Evolutionary conservation across 495 filamentous ascomycete genomes (phyloP).

Genomic region (Penicillium pancosmium): DNA sequence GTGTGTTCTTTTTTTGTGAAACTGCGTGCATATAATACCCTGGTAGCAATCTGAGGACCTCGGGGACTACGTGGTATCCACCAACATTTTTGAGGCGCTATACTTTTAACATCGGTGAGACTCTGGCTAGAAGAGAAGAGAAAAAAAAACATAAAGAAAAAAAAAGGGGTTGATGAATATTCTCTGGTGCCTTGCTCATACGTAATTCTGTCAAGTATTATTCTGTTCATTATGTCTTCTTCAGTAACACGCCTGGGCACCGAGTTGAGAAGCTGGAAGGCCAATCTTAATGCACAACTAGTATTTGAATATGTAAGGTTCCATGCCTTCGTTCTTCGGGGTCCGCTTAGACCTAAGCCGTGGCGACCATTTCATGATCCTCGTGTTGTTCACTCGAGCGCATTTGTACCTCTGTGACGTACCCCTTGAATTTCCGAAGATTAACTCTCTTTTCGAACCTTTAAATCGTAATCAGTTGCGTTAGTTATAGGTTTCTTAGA

Average conservation of each 20-base stretch:
- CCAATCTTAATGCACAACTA: too few species aligned
- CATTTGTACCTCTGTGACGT: conserved; percentile 37
- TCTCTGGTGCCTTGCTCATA: too few species aligned
- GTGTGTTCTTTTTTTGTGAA: background rate
- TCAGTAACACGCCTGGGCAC: too few species aligned
- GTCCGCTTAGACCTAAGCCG: background rate
- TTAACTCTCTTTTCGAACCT: conserved; percentile 39
- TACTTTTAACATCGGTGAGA: too few species aligned
- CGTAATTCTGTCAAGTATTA: too few species aligned
- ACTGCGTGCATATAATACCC: conserved; percentile 9
- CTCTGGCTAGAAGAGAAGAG: too few species aligned
- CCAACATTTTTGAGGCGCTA: background rate
- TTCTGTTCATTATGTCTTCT: too few species aligned
- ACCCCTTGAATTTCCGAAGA: conserved; percentile 36
- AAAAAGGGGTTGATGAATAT: too few species aligned
- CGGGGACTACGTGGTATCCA: conserved; percentile 5
- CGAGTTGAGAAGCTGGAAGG: too few species aligned
- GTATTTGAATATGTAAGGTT: background rate
- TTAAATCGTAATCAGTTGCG: background rate
- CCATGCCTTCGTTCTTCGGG: background rate
- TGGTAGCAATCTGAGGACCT: conserved; percentile 13
- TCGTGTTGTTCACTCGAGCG: conserved; percentile 17
- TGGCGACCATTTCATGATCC: conserved; percentile 2
- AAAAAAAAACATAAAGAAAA: too few species aligned
- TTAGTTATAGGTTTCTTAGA: background rate